Evolutionary conservation across 371 early-diverging fungal genomes (phyloP), one percentile per base, ranked within the genome.

Genomic region (Rhizopus microsporus): DNA sequence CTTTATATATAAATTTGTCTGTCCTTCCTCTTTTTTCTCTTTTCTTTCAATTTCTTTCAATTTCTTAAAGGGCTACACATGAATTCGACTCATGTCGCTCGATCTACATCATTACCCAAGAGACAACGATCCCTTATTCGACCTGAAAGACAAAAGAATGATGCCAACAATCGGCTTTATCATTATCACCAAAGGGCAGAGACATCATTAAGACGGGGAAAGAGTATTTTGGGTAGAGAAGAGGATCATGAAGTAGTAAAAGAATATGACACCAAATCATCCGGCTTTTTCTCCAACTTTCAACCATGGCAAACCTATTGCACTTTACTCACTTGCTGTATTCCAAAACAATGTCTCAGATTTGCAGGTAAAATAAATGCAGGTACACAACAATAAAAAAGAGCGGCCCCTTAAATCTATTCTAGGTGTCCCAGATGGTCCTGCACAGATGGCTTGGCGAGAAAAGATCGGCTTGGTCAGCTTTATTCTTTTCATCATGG

Each of bases 391-490:
- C 5, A 32, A 23, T 29, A 42, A 29, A 53, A 13, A 39, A 53
- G 52, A 40, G 23, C 13, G 9, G 45, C 45, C 23, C 15, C 15
- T 44, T 23, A 16, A 51, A 17, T 5, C 7, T 48, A 54, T 44
- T 42, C 3, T 54, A 80, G 84, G 84, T 53, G 76, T 77, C 12
- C 59, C 65, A 23, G 63, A 69, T 44, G 63, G 68, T 1, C 80
- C 69, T 44, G 73, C 84, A 40, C 90, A 85, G 61, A 86, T 84
- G 45, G 96, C 78, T 40, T 94, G 94, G 93, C 76, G 93, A 34
- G 93, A 94, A 71, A 95, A 93, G 59, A 80, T 90, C 3, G 88
- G 93, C 0, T 64, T 95, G 0, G 83, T 89, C 52, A 68, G 87
- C 33, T 74, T 91, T 54, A 82, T 92, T 37, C 15, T 73, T n/a